A percentile compares a stretch with the other conserved stretches of the same genome.
phyloP scores from a whole-genome alignment of 1,284 basidiomycete genomes.

The Coniferiporia weirii region DNA sequence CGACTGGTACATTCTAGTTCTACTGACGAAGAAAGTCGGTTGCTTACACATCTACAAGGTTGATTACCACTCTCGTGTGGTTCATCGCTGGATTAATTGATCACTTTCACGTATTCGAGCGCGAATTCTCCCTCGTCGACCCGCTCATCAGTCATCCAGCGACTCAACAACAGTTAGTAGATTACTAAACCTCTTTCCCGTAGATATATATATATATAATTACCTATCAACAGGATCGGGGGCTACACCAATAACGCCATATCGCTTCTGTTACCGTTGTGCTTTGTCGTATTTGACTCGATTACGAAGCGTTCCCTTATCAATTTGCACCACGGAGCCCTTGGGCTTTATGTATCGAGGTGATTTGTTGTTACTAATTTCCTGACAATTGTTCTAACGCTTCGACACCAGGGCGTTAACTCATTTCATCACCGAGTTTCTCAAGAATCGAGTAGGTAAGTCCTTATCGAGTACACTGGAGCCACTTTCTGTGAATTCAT shows the following conservation, averaged over 20 bases:
- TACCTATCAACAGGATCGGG: conserved; percentile 36
- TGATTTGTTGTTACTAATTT: conserved; percentile 24
- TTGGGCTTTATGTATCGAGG: conserved; percentile 46
- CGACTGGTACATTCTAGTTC: conserved; percentile 34
- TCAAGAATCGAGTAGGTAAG: conserved; percentile 59
- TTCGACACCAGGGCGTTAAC: conserved; percentile 37
- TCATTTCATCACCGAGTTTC: conserved; percentile 43
- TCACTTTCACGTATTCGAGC: conserved; percentile 39
- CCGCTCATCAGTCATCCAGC: conserved; percentile 49
- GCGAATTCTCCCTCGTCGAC: conserved; percentile 48
- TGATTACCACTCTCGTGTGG: conserved; percentile 29
- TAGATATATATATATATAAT: neutral
- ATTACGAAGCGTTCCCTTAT: conserved; percentile 39
- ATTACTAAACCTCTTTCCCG: neutral
- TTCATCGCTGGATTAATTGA: conserved; percentile 15
- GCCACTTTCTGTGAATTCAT: neutral
- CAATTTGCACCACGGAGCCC: conserved; percentile 51
- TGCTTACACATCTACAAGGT: conserved; percentile 31
- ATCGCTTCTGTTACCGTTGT: conserved; percentile 42
- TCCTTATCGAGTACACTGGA: neutral
- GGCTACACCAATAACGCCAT: conserved; percentile 42
- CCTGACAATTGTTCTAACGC: neutral
- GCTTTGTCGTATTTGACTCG: conserved; percentile 34
- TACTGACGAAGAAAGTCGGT: neutral
- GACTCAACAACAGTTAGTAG: conserved; percentile 42